phyloP scores from a whole-genome alignment of 805 yeast genomes.

The Saccharomycopsis sp. region DNA sequence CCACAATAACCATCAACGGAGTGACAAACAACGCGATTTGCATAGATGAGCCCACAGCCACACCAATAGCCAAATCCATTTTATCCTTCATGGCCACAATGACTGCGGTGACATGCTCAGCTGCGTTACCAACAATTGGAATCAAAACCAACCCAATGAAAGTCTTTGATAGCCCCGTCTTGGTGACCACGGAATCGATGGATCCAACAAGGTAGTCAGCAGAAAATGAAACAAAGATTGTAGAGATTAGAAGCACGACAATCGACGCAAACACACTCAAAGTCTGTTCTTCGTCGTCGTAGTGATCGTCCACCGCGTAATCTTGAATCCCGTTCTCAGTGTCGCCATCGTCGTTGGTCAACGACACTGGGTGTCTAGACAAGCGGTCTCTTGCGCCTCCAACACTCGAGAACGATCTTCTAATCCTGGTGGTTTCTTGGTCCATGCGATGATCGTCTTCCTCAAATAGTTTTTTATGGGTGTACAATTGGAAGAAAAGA shows the following conservation, averaged over 20 bases:
- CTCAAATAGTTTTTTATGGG: slow-evolving; percentile 76
- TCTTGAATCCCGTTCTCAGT: background rate
- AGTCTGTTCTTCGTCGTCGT: slow-evolving; percentile 28
- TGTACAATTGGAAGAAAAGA: slow-evolving; percentile 79
- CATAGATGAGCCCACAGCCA: slow-evolving; percentile 91
- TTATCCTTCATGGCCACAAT: slow-evolving; percentile 92
- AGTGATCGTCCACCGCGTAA: too few species aligned
- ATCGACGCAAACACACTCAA: slow-evolving; percentile 52
- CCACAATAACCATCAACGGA: slow-evolving; percentile 87
- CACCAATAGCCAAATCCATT: slow-evolving; percentile 96
- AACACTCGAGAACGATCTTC: slow-evolving; percentile 1
- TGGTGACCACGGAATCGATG: slow-evolving; percentile 79
- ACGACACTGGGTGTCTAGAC: background rate
- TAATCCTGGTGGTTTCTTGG: slow-evolving; percentile 26
- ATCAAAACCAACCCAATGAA: slow-evolving; percentile 89
- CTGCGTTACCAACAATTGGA: slow-evolving; percentile 98
- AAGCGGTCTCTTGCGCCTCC: slow-evolving; percentile 29
- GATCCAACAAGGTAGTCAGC: slow-evolving; percentile 94
- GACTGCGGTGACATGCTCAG: slow-evolving; percentile 96
- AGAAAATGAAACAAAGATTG: slow-evolving; percentile 76
- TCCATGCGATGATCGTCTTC: slow-evolving; percentile 35
- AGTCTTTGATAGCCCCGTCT: slow-evolving; percentile 85
- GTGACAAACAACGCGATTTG: slow-evolving; percentile 95
- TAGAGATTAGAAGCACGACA: slow-evolving; percentile 48
- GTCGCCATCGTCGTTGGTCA: slow-evolving; percentile 8